These are phyloP conservation scores for Euphrasia confusa DNA, from an alignment of 257 asterid species.

Conservation along the genomic window DNA sequence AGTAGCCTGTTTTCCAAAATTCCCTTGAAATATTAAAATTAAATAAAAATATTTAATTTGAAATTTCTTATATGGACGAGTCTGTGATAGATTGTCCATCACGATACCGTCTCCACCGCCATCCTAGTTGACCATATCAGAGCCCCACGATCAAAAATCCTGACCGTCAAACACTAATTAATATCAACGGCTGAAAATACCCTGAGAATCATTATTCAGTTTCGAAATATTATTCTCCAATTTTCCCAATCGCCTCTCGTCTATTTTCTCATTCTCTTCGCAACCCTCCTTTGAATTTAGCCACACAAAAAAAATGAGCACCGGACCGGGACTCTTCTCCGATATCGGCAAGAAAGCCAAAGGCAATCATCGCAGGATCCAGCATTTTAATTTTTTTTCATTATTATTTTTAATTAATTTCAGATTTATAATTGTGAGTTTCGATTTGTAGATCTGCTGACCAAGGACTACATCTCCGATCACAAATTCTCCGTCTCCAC, in stretches of 20 bases:
- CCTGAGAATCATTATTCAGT: slow-evolving; percentile 15
- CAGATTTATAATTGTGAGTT: slow-evolving; percentile 5
- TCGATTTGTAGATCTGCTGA: slow-evolving; percentile 71
- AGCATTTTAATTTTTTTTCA: slow-evolving; percentile 8
- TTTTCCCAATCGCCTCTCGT: no score
- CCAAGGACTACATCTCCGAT: slow-evolving; percentile 76
- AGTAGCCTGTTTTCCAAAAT: no score
- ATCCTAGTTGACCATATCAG: slow-evolving; percentile 11
- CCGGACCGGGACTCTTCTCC: slow-evolving; percentile 92
- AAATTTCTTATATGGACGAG: slow-evolving; percentile 6
- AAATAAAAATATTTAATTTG: no score
- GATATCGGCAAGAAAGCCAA: slow-evolving; percentile 92
- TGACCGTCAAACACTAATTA: slow-evolving; percentile 19
- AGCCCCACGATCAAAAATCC: slow-evolving; percentile 20
- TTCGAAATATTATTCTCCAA: slow-evolving; percentile 15
- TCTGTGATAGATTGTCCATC: slow-evolving; percentile 13
- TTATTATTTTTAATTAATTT: background rate
- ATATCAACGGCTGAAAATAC: slow-evolving; percentile 22
- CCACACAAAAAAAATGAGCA: slow-evolving; percentile 45
- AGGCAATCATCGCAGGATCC: slow-evolving; percentile 42
- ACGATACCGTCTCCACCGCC: slow-evolving; percentile 16
- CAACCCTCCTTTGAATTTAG: no score
- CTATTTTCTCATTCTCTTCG: no score
- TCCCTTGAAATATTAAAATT: no score
- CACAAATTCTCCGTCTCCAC: slow-evolving; percentile 81